Conservation (phyloP, 225 moss, liverwort and hornwort species). For the Pseudoscleropodium purum region DNA sequence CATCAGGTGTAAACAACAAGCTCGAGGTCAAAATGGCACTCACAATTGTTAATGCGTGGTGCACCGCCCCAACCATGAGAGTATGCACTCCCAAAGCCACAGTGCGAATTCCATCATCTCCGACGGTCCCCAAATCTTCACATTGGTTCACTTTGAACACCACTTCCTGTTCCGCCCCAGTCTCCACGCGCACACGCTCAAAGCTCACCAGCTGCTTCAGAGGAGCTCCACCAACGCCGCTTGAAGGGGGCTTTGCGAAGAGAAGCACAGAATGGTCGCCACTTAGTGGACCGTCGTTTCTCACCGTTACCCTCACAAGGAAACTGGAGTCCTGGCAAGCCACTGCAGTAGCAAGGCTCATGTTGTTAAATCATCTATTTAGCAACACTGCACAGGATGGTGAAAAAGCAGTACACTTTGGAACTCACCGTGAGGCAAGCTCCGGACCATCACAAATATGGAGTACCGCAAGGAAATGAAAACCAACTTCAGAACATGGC, state of each 20-base stretch:
- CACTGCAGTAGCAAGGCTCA: conserved; percentile 4
- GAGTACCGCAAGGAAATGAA: background rate
- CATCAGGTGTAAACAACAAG: background rate
- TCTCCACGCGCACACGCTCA: conserved; percentile 36
- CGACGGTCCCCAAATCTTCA: conserved; percentile 34
- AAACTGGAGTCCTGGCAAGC: conserved; percentile 25
- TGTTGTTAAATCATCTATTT: background rate
- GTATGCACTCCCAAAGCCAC: conserved; percentile 26
- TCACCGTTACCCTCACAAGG: conserved; percentile 26
- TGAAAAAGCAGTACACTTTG: background rate
- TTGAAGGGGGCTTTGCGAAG: conserved; percentile 32
- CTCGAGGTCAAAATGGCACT: background rate
- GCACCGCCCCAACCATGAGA: conserved; percentile 24
- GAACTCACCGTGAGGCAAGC: background rate
- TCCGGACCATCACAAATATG: background rate
- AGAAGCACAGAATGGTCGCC: conserved; percentile 53
- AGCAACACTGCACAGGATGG: background rate
- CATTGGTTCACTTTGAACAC: conserved; percentile 29
- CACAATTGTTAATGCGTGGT: conserved; percentile 21
- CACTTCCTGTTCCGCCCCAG: conserved; percentile 6
- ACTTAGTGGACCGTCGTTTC: conserved; percentile 25
- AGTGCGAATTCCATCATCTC: conserved; percentile 24
- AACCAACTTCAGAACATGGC: background rate
- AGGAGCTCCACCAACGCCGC: conserved; percentile 32
- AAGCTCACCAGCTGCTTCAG: conserved; percentile 63